Base-by-base conservation (phyloP, 441 rosid genomes). In the Erodium trifolium region DNA sequence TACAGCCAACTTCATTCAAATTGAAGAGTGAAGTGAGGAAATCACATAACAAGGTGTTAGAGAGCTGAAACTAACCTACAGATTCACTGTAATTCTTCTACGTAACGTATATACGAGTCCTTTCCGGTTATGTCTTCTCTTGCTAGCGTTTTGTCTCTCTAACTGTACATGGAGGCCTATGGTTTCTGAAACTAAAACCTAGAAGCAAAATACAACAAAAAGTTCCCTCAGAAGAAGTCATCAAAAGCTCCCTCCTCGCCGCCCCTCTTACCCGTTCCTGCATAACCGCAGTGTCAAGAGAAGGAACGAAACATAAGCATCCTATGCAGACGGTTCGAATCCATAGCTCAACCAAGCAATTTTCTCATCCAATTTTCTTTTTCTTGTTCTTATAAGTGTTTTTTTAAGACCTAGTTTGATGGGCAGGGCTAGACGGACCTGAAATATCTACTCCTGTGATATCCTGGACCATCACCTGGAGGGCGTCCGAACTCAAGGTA, bases 221-320 rank as follows among this genome's bases (percentile, higher is more conserved):
- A 27, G 63, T 55, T 62, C 35, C 65, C 35, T 62, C 83, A 90
- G 82, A 90, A 90, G 82, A 90, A 62, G 14, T 29, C 97, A 73
- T 88, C 97, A 76, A 92, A 90, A 57, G 86, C 92, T 11, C 93
- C 90, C 67, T 83, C 87, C 77, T 82, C 79, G 23, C 82, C 81
- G 70, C 66, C 67, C 63, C 77, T 77, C 73, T 79, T 85, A 53
- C 19, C 60, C 23, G 86, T 62, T 76, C 89, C 98, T 89, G 91
- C 86, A 81, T 16, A 14, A 57, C 29, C 27, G 13, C 63, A 57
- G 14, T n/a, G 63, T 17, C 63, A 18, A 57, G 63, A 72, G 19
- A 53, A 14, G 17, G 75, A 71, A 74, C 34, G 71, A 73, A 69
- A 49, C 65, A 43, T 62, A 62, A 29, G 18, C 65, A 27, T 23